Conservation (phyloP, 495 filamentous ascomycete species). For the Sporormia fimetaria region DNA sequence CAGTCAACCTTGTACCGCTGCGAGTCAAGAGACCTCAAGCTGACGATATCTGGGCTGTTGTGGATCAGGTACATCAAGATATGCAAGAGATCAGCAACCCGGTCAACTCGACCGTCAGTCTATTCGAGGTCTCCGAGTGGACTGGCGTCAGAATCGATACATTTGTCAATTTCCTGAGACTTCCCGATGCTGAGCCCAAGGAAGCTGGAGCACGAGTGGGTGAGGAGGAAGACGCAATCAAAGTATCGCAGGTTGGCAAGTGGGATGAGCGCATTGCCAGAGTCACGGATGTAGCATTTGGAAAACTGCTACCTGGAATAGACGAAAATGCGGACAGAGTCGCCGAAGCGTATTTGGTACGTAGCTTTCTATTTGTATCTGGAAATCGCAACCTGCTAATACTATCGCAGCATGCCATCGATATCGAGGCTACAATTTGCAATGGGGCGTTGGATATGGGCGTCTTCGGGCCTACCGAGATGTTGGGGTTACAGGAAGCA, state of each 20-base stretch:
- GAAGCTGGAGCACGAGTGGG: background rate
- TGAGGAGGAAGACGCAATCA: background rate
- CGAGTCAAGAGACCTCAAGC: conserved; percentile 29
- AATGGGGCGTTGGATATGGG: conserved; percentile 42
- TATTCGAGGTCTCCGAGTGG: conserved; percentile 38
- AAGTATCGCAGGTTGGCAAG: conserved; percentile 10
- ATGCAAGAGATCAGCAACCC: conserved; percentile 34
- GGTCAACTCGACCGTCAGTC: conserved; percentile 32
- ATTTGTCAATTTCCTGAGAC: conserved; percentile 47
- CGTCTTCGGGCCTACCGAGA: conserved; percentile 37
- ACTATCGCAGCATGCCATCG: conserved; percentile 39
- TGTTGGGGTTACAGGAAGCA: conserved; percentile 31
- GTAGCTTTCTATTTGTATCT: conserved; percentile 4
- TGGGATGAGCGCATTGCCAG: conserved; percentile 10
- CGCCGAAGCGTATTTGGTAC: conserved; percentile 31
- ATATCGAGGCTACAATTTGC: conserved; percentile 42
- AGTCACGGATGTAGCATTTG: conserved; percentile 7
- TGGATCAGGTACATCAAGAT: conserved; percentile 38
- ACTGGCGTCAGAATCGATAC: conserved; percentile 38
- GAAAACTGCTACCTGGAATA: conserved; percentile 22
- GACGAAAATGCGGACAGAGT: conserved; percentile 19
- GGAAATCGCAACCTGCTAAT: conserved; percentile 4
- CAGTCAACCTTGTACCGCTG: conserved; percentile 44
- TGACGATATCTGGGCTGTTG: conserved; percentile 30
- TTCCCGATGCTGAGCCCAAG: conserved; percentile 24